A percentile compares a stretch with the other conserved stretches of the same genome.
These are phyloP conservation scores for Zizania latifolia DNA, from an alignment of 176 grass and related monocot species.

Conservation along the genomic window DNA sequence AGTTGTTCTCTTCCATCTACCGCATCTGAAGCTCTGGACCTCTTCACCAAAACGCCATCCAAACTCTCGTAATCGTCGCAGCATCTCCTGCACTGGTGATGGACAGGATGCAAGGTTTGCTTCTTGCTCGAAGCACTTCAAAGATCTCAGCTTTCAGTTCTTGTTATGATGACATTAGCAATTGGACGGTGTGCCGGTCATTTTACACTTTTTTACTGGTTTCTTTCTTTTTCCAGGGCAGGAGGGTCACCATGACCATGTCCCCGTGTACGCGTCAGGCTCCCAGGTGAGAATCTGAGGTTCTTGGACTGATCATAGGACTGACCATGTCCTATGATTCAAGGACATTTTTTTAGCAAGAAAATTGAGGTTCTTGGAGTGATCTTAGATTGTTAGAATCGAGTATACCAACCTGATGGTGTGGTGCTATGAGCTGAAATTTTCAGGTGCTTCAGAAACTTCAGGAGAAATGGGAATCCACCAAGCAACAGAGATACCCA, in stretches of 20 bases:
- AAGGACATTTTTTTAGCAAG: too few species aligned
- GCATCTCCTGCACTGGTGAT: background rate
- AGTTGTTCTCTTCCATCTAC: background rate
- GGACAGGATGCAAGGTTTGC: conserved; percentile 19
- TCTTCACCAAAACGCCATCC: background rate
- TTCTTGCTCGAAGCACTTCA: background rate
- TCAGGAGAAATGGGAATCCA: conserved; percentile 31
- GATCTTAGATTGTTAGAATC: background rate
- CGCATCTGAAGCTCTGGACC: background rate
- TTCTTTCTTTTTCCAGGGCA: background rate
- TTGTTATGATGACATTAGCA: background rate
- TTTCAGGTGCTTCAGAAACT: conserved; percentile 50
- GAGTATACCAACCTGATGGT: background rate
- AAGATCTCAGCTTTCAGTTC: background rate
- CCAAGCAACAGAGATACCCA: conserved; percentile 17
- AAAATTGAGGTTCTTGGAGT: background rate
- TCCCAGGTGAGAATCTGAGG: background rate
- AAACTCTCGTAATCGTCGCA: too few species aligned
- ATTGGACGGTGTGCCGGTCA: background rate
- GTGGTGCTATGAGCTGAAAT: background rate
- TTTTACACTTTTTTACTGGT: background rate
- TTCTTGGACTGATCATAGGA: background rate
- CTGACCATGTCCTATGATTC: too few species aligned
- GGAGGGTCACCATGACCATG: background rate
- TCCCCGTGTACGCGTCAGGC: conserved; percentile 16